A percentile compares a stretch with the other conserved stretches of the same genome.
phyloP scores from a whole-genome alignment of 768 basidiomycete species.

The Grammothele lineata region DNA sequence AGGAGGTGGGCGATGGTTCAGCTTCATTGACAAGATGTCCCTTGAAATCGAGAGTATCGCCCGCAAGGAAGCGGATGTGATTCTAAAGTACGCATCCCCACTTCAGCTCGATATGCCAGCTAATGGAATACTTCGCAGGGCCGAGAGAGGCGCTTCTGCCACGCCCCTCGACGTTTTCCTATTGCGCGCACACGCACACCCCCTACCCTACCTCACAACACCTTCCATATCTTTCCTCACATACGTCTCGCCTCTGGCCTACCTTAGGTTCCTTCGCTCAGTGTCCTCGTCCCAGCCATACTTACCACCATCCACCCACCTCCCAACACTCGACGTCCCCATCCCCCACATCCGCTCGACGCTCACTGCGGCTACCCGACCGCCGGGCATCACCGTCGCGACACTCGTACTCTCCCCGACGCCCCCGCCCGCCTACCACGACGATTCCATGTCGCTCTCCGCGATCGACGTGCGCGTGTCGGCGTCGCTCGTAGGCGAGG shows the following conservation, averaged over 20 bases:
- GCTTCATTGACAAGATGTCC: slow-evolving; percentile 53
- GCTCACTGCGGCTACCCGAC: slow-evolving; percentile 34
- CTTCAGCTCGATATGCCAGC: background rate
- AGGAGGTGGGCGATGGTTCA: slow-evolving; percentile 73
- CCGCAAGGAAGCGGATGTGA: slow-evolving; percentile 45
- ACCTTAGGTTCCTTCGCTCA: slow-evolving; percentile 55
- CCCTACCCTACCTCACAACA: slow-evolving; percentile 64
- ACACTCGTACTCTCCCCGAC: slow-evolving; percentile 40
- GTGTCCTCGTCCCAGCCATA: slow-evolving; percentile 26
- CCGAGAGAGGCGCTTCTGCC: slow-evolving; percentile 29
- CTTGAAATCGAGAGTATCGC: slow-evolving; percentile 47
- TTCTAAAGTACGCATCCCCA: slow-evolving; percentile 42
- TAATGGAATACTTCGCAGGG: background rate
- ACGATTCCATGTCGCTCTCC: slow-evolving; percentile 17
- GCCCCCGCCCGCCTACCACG: slow-evolving; percentile 37
- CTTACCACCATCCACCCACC: slow-evolving; percentile 15
- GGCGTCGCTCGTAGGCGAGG: slow-evolving; percentile 46
- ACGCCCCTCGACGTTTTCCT: slow-evolving; percentile 69
- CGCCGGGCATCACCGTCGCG: slow-evolving; percentile 51
- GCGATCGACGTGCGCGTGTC: slow-evolving; percentile 39
- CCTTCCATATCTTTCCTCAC: slow-evolving; percentile 72
- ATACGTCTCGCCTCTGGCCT: slow-evolving; percentile 64
- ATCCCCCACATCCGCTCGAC: slow-evolving; percentile 41
- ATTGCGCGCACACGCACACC: slow-evolving; percentile 58
- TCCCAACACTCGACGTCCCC: slow-evolving; percentile 50